Conservation (phyloP, 2,329 filamentous ascomycete genomes). For the Colletotrichum graminicola region DNA sequence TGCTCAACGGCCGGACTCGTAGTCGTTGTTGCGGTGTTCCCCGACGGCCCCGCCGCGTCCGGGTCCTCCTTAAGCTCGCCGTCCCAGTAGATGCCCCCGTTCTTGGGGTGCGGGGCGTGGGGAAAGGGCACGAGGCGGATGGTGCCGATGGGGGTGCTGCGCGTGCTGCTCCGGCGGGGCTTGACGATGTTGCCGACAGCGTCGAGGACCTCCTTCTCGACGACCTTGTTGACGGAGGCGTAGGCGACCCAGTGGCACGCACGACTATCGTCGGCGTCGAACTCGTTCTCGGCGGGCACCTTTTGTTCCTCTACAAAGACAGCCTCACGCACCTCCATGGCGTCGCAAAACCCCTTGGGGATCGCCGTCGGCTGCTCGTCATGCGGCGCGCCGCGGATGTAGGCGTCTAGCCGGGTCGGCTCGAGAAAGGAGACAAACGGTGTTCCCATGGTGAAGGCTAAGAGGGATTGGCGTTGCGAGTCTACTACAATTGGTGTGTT, state of each 20-base stretch:
- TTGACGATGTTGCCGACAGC: slow-evolving; percentile 55
- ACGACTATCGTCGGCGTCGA: slow-evolving; percentile 83
- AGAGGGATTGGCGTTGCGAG: neutral
- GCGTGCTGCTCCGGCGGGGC: slow-evolving; percentile 59
- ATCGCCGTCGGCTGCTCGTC: slow-evolving; percentile 60
- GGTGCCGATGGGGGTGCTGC: slow-evolving; percentile 74
- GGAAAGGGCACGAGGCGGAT: slow-evolving; percentile 87
- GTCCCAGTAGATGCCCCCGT: slow-evolving; percentile 62
- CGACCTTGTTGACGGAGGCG: slow-evolving; percentile 67
- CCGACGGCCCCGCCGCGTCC: slow-evolving; percentile 32
- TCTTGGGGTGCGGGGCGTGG: slow-evolving; percentile 72
- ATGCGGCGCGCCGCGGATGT: slow-evolving; percentile 55
- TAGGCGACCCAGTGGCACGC: slow-evolving; percentile 93
- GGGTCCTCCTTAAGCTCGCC: slow-evolving; percentile 53
- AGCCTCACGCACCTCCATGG: slow-evolving; percentile 70
- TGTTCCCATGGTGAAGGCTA: slow-evolving; percentile 57
- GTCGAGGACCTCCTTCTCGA: slow-evolving; percentile 59
- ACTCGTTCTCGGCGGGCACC: slow-evolving; percentile 75
- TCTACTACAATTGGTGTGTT: neutral
- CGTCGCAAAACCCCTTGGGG: slow-evolving; percentile 70
- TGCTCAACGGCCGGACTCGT: slow-evolving; percentile 10
- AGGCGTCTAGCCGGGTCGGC: slow-evolving; percentile 63
- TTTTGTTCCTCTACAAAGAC: slow-evolving; percentile 73
- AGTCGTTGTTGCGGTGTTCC: slow-evolving; percentile 38
- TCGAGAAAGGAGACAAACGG: slow-evolving; percentile 63